Percentiles rank a stretch among this genome's conserved stretches.
Evolutionary conservation across 768 basidiomycete species (phyloP).

Genomic region (Rhodosporidiobolus sp.): DNA sequence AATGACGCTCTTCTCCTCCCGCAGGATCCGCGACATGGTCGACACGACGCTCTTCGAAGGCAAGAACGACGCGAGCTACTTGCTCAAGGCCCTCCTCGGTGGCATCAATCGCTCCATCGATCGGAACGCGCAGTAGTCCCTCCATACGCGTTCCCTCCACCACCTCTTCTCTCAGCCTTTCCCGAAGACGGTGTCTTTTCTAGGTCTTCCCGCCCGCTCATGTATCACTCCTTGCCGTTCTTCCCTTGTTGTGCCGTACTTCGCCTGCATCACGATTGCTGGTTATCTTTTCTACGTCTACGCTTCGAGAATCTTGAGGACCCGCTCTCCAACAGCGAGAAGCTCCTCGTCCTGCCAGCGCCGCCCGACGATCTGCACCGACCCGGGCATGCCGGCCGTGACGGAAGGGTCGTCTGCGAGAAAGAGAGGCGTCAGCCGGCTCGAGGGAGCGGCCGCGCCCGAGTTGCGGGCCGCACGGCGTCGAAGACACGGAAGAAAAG

Average conservation of each 20-base stretch:
- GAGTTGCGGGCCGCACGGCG: too few species aligned
- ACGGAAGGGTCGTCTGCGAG: constrained; percentile 1
- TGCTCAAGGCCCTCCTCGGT: constrained; percentile 37
- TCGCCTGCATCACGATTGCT: too few species aligned
- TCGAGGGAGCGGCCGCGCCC: background rate
- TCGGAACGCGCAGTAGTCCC: background rate
- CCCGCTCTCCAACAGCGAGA: constrained; percentile 1
- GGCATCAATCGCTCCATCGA: constrained; percentile 22
- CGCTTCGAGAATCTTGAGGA: background rate
- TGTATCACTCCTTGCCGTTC: too few species aligned
- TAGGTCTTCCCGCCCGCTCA: too few species aligned
- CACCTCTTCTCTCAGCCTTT: too few species aligned
- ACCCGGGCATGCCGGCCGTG: constrained; percentile 10
- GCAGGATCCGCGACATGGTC: constrained; percentile 36
- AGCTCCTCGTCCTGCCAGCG: constrained; percentile 29
- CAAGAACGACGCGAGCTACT: constrained; percentile 6
- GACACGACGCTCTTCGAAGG: constrained; percentile 39
- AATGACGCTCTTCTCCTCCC: background rate
- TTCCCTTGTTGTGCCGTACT: too few species aligned
- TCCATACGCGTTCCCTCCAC: too few species aligned
- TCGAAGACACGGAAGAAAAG: background rate
- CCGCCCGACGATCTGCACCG: constrained; percentile 1
- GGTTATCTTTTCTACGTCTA: background rate
- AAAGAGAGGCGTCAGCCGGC: too few species aligned
- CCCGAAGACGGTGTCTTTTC: too few species aligned